These are phyloP conservation scores for Paulownia fortunei DNA, from an alignment of 257 asterid species.

Conservation along the genomic window DNA sequence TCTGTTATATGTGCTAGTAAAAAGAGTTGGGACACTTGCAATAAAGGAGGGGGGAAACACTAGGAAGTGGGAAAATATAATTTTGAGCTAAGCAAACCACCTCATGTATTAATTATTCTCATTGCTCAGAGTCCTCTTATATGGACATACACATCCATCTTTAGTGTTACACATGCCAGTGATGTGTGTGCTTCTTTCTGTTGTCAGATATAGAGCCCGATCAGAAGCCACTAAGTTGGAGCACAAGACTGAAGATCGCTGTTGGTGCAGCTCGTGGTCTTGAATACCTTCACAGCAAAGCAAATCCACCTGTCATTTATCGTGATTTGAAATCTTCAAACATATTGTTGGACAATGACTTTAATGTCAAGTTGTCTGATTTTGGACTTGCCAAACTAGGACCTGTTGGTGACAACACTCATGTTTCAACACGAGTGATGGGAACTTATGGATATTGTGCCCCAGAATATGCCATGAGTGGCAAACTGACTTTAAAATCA, in stretches of 20 bases:
- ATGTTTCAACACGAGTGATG: conserved; percentile 79
- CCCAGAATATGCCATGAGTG: conserved; percentile 86
- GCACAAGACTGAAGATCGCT: conserved; percentile 67
- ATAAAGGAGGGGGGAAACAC: too few relatives aligned
- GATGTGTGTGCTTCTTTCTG: neutral
- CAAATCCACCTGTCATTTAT: conserved; percentile 78
- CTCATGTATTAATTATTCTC: too few relatives aligned
- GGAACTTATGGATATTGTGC: conserved; percentile 87
- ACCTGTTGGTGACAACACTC: conserved; percentile 81
- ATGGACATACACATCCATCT: too few relatives aligned
- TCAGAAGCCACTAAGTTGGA: conserved; percentile 65
- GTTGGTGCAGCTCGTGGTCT: conserved; percentile 78
- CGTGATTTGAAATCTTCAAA: conserved; percentile 80
- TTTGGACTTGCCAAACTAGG: conserved; percentile 83
- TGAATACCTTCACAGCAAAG: conserved; percentile 65
- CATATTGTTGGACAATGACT: conserved; percentile 63
- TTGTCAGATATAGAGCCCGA: conserved; percentile 56
- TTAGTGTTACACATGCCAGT: neutral
- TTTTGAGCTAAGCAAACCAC: too few relatives aligned
- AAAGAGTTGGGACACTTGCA: too few relatives aligned
- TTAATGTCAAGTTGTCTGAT: conserved; percentile 72
- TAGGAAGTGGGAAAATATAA: too few relatives aligned
- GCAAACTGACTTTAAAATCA: conserved; percentile 67
- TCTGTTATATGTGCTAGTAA: too few relatives aligned
- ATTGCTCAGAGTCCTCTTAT: too few relatives aligned